Evolutionary conservation across 805 yeast genomes (phyloP), one percentile per base, ranked within the genome.

Genomic region (Candida nonsorbophila): DNA sequence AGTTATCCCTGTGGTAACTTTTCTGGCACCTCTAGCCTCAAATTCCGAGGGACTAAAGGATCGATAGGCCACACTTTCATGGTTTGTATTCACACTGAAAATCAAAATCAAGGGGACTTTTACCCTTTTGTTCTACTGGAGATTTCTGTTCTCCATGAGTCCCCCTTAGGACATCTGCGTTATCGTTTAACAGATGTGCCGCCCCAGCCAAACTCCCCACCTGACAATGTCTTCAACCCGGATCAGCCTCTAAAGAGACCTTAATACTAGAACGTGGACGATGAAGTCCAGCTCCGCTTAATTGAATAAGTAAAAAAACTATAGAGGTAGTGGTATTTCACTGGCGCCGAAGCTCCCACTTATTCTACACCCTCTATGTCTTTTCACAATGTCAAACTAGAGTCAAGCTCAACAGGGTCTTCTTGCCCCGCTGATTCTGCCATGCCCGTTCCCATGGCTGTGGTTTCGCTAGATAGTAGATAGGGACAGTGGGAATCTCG

Each of bases 31-130:
- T 59, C 65, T 57, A 56, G 64, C 65, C 59, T 58, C 65, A 55
- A 56, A 28, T 28, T 28, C 64, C 53, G 62, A 55, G 61, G 62
- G 55, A 51, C 58, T 55, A 58, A 58, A 60, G 66, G 65, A 60
- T 59, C 68, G 67, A 61, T 62, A 60, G 67, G 68, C 66, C 65
- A 58, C 68, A 58, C 62, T 62, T 59, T 58, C 66, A 58, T 58
- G 65, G 26, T 22, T 28, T 28, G 31, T 28, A 28, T 28, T 58
- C 64, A 58, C 66, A 58, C 64, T 58, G 66, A 58, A 59, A 57
- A 58, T 57, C 64, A 58, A 58, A 58, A 58, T 51, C 65, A 56
- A 55, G 60, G 62, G 59, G 63, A 43, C 63, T 57, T 58, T 60
- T 58, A 55, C 66, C 66, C 64, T 58, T 58, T 60, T 60, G 59